phyloP scores from a whole-genome alignment of 139 green algal species.

The Volvox reticuliferus region DNA sequence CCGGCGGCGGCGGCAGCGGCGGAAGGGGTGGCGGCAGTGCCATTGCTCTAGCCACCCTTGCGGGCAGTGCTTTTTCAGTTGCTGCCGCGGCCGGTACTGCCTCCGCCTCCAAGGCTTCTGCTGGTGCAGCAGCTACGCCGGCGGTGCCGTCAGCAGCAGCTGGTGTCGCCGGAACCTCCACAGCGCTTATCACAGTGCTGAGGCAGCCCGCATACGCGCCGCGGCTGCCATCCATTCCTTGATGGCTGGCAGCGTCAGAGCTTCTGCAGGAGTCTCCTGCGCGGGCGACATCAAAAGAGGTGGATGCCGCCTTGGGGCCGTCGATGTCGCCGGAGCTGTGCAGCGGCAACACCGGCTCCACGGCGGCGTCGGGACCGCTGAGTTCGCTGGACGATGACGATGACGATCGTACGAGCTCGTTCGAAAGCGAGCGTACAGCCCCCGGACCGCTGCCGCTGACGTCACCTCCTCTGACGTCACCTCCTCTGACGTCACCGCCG shows the following conservation, averaged over 20 bases:
- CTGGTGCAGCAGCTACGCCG: neutral
- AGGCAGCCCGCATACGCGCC: too few relatives aligned
- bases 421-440: neutral
- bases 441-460: neutral
- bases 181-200: neutral
- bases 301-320: neutral
- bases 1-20: neutral
- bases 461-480: too few relatives aligned
- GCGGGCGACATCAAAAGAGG: neutral
- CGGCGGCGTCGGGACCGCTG: too few relatives aligned
- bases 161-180: neutral
- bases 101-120: neutral
- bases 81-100: neutral
- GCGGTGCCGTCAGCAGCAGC: neutral
- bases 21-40: neutral
- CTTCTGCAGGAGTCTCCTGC: too few relatives aligned
- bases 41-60: neutral
- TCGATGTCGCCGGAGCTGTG: neutral
- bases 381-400: neutral
- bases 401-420: neutral
- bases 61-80: neutral
- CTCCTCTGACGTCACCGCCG: neutral
- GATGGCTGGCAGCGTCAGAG: too few relatives aligned
- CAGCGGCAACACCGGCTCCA: neutral
- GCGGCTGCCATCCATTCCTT: too few relatives aligned